phyloP scores from a whole-genome alignment of 2,329 filamentous ascomycete species.

The Penicillium concentricum region DNA sequence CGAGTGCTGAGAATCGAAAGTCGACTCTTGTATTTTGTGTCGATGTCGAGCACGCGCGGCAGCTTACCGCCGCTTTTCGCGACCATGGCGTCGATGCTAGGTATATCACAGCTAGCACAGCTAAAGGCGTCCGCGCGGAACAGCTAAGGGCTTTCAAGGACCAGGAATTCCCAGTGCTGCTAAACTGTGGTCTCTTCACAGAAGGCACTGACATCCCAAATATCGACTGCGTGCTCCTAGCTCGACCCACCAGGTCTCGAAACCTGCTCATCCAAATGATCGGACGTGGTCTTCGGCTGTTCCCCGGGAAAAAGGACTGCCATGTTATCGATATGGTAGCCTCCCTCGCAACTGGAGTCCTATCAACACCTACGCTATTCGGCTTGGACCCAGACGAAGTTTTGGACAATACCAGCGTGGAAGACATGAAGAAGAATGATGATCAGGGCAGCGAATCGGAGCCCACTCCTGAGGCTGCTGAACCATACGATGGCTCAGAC shows the following conservation, averaged over 20 bases:
- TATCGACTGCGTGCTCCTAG: constrained; percentile 88
- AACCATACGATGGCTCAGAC: constrained; percentile 26
- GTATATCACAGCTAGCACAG: constrained; percentile 82
- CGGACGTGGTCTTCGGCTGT: constrained; percentile 82
- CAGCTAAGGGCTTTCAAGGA: constrained; percentile 73
- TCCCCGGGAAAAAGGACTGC: constrained; percentile 79
- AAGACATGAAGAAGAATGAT: constrained; percentile 57
- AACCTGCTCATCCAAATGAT: constrained; percentile 98
- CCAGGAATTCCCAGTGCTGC: constrained; percentile 76
- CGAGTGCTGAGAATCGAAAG: constrained; percentile 68
- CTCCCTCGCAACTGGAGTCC: constrained; percentile 76
- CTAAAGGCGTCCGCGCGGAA: constrained; percentile 64
- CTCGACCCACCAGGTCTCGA: constrained; percentile 84
- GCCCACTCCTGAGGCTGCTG: background rate
- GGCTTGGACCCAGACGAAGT: constrained; percentile 82
- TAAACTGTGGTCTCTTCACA: constrained; percentile 96
- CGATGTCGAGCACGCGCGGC: constrained; percentile 76
- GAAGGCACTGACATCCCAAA: constrained; percentile 98
- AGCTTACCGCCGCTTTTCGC: constrained; percentile 74
- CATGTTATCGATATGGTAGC: constrained; percentile 97
- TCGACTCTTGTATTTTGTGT: constrained; percentile 95
- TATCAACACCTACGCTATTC: constrained; percentile 89
- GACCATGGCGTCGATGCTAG: constrained; percentile 75
- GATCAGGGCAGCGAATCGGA: constrained; percentile 31
- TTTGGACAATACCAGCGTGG: constrained; percentile 63